A percentile compares a stretch with the other conserved stretches of the same genome.
Conservation (phyloP, 495 filamentous ascomycete species). For the Aspergillus hancockii region DNA sequence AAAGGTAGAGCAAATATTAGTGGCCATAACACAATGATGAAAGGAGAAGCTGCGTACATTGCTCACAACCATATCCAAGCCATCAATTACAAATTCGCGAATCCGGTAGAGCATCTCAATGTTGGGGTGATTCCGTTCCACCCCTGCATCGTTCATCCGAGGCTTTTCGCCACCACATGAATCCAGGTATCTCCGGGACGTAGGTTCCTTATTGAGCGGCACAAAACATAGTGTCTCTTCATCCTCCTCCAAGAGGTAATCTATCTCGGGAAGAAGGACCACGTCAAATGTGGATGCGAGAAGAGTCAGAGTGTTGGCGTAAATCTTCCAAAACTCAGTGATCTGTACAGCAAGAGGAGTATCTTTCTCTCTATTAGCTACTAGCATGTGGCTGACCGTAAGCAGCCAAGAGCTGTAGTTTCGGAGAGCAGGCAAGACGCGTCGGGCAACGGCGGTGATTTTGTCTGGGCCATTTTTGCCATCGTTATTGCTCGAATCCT, state of each 20-base stretch:
- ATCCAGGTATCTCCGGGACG: slow-evolving; percentile 50
- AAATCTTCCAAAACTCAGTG: slow-evolving; percentile 71
- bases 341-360: slow-evolving; percentile 59
- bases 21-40: background rate
- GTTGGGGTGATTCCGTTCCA: slow-evolving; percentile 62
- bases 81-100: slow-evolving; percentile 67
- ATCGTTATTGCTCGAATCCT: slow-evolving; percentile 44
- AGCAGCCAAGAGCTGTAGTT: slow-evolving; percentile 75
- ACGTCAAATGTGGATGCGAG: slow-evolving; percentile 62
- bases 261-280: slow-evolving; percentile 53
- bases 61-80: slow-evolving; percentile 55
- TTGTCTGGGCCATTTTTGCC: slow-evolving; percentile 48
- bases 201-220: slow-evolving; percentile 57
- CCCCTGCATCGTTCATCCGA: slow-evolving; percentile 52
- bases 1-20: slow-evolving; percentile 12
- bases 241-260: slow-evolving; percentile 78
- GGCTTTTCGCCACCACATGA: slow-evolving; percentile 50
- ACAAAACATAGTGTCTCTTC: slow-evolving; percentile 73
- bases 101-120: slow-evolving; percentile 73
- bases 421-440: slow-evolving; percentile 68
- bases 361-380: slow-evolving; percentile 55
- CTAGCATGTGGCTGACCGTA: slow-evolving; percentile 49
- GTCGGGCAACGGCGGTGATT: slow-evolving; percentile 62
- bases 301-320: slow-evolving; percentile 65
- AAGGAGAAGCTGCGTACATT: slow-evolving; percentile 37